phyloP scores from a whole-genome alignment of 768 basidiomycete genomes.

The Mycena chlorophos region DNA sequence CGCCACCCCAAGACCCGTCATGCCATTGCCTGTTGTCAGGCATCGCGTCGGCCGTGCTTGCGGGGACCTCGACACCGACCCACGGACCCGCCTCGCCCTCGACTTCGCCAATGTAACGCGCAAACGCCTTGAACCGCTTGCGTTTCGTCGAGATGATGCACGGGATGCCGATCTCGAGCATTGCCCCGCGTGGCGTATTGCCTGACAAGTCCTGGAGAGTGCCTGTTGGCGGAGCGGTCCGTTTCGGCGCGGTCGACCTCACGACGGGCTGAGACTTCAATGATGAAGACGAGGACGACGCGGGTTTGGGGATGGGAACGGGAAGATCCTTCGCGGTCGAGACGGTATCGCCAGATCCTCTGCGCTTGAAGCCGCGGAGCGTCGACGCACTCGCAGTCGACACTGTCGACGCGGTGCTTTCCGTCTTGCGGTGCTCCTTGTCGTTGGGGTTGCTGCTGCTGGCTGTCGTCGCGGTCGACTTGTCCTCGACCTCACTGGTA shows the following conservation, averaged over 20 bases:
- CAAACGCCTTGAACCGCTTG: slow-evolving; percentile 82
- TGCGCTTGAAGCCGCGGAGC: slow-evolving; percentile 31
- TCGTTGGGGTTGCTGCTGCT: no score
- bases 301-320: slow-evolving; percentile 15
- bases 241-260: slow-evolving; percentile 18
- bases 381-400: slow-evolving; percentile 46
- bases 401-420: slow-evolving; percentile 43
- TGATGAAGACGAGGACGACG: slow-evolving; percentile 18
- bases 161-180: slow-evolving; percentile 83
- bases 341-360: slow-evolving; percentile 45
- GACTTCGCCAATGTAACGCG: slow-evolving; percentile 86
- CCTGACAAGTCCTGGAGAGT: slow-evolving; percentile 21
- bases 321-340: slow-evolving; percentile 26
- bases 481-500: no score
- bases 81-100: slow-evolving; percentile 80
- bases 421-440: slow-evolving; percentile 46
- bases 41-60: slow-evolving; percentile 35
- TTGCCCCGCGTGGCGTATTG: slow-evolving; percentile 56
- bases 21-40: slow-evolving; percentile 75
- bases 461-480: no score
- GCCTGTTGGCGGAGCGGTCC: slow-evolving; percentile 26
- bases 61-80: slow-evolving; percentile 89
- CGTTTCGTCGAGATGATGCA: slow-evolving; percentile 86
- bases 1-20: slow-evolving; percentile 80
- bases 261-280: slow-evolving; percentile 11